Percentiles rank a stretch among this genome's conserved stretches.
phyloP scores from a whole-genome alignment of 75 land plant species.

The Pinus albicaulis region DNA sequence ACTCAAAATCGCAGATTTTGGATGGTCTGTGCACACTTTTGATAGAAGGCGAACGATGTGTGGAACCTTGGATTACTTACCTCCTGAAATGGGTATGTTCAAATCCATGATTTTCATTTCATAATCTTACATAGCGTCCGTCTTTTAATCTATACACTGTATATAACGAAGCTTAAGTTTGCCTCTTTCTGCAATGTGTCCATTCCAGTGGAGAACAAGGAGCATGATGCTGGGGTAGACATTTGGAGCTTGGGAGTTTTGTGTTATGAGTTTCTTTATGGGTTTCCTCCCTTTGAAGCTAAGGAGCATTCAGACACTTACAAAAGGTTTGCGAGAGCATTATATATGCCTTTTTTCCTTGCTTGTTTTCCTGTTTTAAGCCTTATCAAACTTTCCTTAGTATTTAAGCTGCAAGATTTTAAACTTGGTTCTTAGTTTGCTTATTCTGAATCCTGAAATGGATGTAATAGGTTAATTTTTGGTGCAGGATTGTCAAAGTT shows the following conservation, averaged over 20 bases:
- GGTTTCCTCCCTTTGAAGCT: slow-evolving; percentile 96
- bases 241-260: slow-evolving; percentile 94
- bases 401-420: background rate
- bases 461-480: background rate
- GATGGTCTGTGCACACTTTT: slow-evolving; percentile 95
- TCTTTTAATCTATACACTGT: background rate
- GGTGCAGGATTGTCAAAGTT: slow-evolving; percentile 79
- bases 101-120: background rate
- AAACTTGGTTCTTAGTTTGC: background rate
- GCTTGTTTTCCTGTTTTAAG: background rate
- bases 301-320: slow-evolving; percentile 93
- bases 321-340: slow-evolving; percentile 36
- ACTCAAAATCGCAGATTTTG: slow-evolving; percentile 95
- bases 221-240: slow-evolving; percentile 91
- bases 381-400: background rate
- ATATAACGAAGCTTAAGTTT: background rate
- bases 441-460: background rate
- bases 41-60: slow-evolving; percentile 91
- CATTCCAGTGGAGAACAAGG: slow-evolving; percentile 79
- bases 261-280: slow-evolving; percentile 92
- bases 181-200: background rate
- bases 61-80: slow-evolving; percentile 94
- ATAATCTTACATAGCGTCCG: background rate
- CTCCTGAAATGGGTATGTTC: slow-evolving; percentile 93
- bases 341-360: background rate